These are phyloP conservation scores for Asterochloris sp. DNA, from an alignment of 139 green algal genomes.

Conservation along the genomic window DNA sequence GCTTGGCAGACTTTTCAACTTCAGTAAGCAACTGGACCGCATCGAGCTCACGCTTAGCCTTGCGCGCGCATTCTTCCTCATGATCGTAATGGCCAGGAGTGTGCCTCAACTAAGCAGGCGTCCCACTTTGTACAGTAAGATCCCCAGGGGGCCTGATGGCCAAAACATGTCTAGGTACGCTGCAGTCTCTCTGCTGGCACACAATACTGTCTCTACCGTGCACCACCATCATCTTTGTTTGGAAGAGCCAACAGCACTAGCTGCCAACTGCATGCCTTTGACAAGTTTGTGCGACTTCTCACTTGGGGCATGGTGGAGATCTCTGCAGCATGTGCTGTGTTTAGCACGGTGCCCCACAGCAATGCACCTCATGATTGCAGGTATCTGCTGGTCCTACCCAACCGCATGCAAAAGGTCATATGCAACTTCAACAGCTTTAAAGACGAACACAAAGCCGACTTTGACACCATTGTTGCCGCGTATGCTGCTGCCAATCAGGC, in stretches of 20 bases:
- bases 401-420: neutral
- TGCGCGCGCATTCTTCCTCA: neutral
- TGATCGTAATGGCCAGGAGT: neutral
- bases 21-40: neutral
- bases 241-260: too few species aligned
- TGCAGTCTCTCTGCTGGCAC: too few species aligned
- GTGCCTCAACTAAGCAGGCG: neutral
- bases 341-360: too few species aligned
- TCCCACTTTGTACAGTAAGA: neutral
- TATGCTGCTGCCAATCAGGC: neutral
- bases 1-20: too few species aligned
- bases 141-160: neutral
- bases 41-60: neutral
- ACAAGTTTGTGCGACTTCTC: neutral
- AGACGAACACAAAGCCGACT: neutral
- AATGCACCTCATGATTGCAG: neutral
- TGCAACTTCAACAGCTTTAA: neutral
- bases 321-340: neutral
- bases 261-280: neutral
- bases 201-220: neutral
- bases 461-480: neutral
- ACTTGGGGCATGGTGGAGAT: neutral
- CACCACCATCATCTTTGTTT: neutral
- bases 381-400: neutral
- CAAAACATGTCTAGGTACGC: too few species aligned